These are phyloP conservation scores for Ophidiomyces ophidiicola DNA, from an alignment of 2,329 filamentous ascomycete genomes.

Conservation along the genomic window DNA sequence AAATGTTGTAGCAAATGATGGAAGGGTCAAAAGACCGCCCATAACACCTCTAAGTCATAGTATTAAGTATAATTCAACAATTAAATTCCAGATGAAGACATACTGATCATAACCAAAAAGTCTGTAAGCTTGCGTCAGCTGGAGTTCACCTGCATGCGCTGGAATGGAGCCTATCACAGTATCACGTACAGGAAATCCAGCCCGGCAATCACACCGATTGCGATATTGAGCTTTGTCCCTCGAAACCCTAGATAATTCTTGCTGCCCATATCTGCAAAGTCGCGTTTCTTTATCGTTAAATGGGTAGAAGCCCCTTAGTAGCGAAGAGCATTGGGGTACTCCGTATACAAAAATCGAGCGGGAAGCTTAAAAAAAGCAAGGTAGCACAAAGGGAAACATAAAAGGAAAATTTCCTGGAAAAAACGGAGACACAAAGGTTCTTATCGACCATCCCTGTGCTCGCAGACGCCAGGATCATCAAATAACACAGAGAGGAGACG, in stretches of 20 bases:
- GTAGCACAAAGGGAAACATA: no score
- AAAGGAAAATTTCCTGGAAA: conserved; percentile 1
- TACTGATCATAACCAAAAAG: conserved; percentile 54
- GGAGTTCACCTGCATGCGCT: not conserved
- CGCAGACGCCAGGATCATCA: no score
- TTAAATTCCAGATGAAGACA: not conserved
- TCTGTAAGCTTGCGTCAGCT: conserved; percentile 18
- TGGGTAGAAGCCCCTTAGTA: not conserved
- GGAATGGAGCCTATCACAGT: not conserved
- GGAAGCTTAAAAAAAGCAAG: no score
- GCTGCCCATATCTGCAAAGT: conserved; percentile 17
- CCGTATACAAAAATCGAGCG: no score
- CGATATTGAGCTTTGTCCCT: conserved; percentile 54
- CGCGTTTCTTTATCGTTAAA: not conserved
- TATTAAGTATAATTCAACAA: not conserved
- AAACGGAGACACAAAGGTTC: conserved; percentile 6
- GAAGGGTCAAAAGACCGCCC: conserved; percentile 60
- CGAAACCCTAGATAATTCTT: conserved; percentile 51
- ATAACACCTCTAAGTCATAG: conserved; percentile 46
- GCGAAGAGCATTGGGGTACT: no score
- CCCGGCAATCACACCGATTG: conserved; percentile 59
- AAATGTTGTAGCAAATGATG: conserved; percentile 46
- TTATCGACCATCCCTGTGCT: not conserved
- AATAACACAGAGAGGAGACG: no score
- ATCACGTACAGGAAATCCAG: conserved; percentile 50